phyloP scores from a whole-genome alignment of 2,329 filamentous ascomycete genomes.

The Ophiostoma tasmaniense region DNA sequence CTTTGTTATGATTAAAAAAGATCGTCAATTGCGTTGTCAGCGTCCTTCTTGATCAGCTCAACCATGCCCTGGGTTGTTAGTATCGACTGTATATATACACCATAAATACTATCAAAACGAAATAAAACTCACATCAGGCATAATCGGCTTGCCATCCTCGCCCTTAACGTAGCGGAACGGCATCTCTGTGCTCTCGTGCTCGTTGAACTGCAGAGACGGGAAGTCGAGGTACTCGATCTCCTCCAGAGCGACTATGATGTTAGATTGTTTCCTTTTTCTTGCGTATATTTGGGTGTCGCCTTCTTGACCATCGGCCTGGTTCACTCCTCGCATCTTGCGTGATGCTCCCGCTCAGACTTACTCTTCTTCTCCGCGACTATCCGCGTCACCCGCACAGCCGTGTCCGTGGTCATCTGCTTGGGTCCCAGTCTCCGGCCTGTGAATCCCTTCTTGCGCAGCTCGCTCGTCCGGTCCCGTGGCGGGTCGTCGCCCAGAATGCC shows the following conservation, averaged over 20 bases:
- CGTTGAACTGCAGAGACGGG: slow-evolving; percentile 81
- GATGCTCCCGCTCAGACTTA: slow-evolving; percentile 35
- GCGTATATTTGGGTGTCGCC: background rate
- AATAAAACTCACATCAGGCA: slow-evolving; percentile 63
- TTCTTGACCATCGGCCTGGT: too few relatives aligned
- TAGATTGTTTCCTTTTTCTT: background rate
- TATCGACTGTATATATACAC: background rate
- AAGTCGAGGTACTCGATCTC: slow-evolving; percentile 77
- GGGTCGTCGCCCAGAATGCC: slow-evolving; percentile 95
- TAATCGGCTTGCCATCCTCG: slow-evolving; percentile 67
- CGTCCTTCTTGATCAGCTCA: slow-evolving; percentile 85
- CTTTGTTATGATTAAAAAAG: slow-evolving; percentile 50
- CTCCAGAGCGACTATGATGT: slow-evolving; percentile 57
- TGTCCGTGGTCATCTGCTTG: slow-evolving; percentile 97
- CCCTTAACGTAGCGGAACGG: slow-evolving; percentile 90
- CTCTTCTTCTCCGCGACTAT: slow-evolving; percentile 79
- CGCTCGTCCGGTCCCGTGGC: slow-evolving; percentile 89
- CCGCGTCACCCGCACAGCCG: slow-evolving; percentile 85
- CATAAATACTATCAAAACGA: background rate
- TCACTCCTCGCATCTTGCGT: background rate
- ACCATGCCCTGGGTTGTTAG: slow-evolving; percentile 68
- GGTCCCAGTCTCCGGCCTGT: slow-evolving; percentile 78
- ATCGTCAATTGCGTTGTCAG: slow-evolving; percentile 84
- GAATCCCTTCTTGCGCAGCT: slow-evolving; percentile 89
- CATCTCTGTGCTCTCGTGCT: slow-evolving; percentile 94